Percentiles rank a stretch among this genome's conserved stretches.
These are phyloP conservation scores for Friedmanniomyces endolithicus DNA, from an alignment of 495 filamentous ascomycete genomes.

Conservation along the genomic window DNA sequence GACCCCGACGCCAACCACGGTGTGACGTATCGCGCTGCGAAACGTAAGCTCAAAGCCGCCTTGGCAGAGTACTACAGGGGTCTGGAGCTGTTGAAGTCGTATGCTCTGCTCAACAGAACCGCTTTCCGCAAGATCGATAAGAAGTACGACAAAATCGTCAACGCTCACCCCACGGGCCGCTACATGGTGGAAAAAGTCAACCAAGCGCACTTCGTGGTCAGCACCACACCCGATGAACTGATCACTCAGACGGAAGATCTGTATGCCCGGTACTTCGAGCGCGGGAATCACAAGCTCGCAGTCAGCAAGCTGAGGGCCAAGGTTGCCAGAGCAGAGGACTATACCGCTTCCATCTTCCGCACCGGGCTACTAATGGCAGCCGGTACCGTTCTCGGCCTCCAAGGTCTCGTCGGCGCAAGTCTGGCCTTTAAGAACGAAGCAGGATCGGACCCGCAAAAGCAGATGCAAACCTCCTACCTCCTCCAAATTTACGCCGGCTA, in stretches of 20 bases:
- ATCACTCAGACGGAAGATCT: slow-evolving; percentile 73
- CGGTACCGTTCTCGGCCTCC: slow-evolving; percentile 40
- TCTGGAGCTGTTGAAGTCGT: slow-evolving; percentile 82
- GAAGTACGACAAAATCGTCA: slow-evolving; percentile 86
- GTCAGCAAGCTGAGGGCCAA: slow-evolving; percentile 68
- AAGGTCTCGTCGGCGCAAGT: slow-evolving; percentile 53
- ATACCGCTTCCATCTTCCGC: slow-evolving; percentile 59
- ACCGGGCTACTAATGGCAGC: slow-evolving; percentile 68
- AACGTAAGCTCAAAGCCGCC: slow-evolving; percentile 79
- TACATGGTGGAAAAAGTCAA: slow-evolving; percentile 92
- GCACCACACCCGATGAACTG: slow-evolving; percentile 64
- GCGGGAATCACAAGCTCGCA: slow-evolving; percentile 81
- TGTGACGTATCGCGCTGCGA: slow-evolving; percentile 70
- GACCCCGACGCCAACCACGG: slow-evolving; percentile 17
- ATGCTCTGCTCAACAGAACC: slow-evolving; percentile 74
- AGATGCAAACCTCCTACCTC: slow-evolving; percentile 28
- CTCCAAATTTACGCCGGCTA: slow-evolving; percentile 71
- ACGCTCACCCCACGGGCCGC: slow-evolving; percentile 59
- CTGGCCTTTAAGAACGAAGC: slow-evolving; percentile 18
- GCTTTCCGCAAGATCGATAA: slow-evolving; percentile 98
- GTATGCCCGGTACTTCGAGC: slow-evolving; percentile 85
- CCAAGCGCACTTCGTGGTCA: slow-evolving; percentile 78
- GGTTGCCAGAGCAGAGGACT: slow-evolving; percentile 51
- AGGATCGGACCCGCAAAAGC: background rate
- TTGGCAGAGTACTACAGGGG: slow-evolving; percentile 86